A percentile compares a stretch with the other conserved stretches of the same genome.
phyloP scores from a whole-genome alignment of 2,329 filamentous ascomycete genomes.

The Fusarium avenaceum region DNA sequence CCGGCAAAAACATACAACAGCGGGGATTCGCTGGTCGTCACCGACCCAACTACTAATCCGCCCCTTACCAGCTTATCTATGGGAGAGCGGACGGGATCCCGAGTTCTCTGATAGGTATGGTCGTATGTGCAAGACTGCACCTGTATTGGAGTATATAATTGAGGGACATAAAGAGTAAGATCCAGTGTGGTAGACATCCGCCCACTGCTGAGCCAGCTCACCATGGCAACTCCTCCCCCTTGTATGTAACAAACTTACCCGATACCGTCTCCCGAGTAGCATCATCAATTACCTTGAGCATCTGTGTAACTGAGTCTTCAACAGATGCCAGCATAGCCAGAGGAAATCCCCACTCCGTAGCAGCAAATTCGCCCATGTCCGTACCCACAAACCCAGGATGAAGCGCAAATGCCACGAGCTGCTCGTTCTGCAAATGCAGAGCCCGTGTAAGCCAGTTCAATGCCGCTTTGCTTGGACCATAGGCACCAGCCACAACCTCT shows the following conservation, averaged over 20 bases:
- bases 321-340: constrained; percentile 48
- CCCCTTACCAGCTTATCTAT: too few species aligned
- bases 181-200: too few species aligned
- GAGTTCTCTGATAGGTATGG: too few species aligned
- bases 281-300: constrained; percentile 55
- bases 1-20: too few species aligned
- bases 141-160: too few species aligned
- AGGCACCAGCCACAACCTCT: constrained; percentile 49
- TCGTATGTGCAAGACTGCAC: too few species aligned
- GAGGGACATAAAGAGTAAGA: too few species aligned
- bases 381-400: constrained; percentile 58
- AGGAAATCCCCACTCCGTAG: constrained; percentile 51
- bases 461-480: constrained; percentile 55
- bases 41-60: too few species aligned
- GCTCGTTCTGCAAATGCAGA: constrained; percentile 48
- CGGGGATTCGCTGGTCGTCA: too few species aligned
- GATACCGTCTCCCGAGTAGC: constrained; percentile 52
- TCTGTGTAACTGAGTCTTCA: constrained; percentile 51
- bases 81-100: too few species aligned
- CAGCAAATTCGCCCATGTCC: constrained; percentile 50
- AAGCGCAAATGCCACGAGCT: constrained; percentile 50
- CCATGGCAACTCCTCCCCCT: constrained; percentile 51
- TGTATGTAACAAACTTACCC: constrained; percentile 54
- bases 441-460: constrained; percentile 53
- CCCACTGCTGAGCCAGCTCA: constrained; percentile 2